A percentile compares a stretch with the other conserved stretches of the same genome.
phyloP scores from a whole-genome alignment of 345 rosid species.

The Populus simonii region DNA sequence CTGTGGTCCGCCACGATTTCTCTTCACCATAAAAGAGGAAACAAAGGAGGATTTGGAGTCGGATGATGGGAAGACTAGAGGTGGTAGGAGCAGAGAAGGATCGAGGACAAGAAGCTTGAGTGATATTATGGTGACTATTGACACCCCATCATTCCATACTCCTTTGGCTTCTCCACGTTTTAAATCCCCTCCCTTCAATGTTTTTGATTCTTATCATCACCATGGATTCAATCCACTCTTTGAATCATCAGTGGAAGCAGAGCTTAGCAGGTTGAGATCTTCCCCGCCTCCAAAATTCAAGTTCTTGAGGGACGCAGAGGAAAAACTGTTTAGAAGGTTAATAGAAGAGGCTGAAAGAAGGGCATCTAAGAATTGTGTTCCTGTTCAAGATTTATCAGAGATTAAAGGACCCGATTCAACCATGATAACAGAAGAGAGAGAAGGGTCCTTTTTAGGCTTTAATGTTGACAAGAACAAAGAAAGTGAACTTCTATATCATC shows the following conservation, averaged over 20 bases:
- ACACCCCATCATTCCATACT: slow-evolving; percentile 54
- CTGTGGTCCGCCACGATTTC: slow-evolving; percentile 77
- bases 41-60: slow-evolving; percentile 94
- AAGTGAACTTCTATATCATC: slow-evolving; percentile 33
- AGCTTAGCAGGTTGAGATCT: slow-evolving; percentile 45
- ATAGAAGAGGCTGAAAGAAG: slow-evolving; percentile 52
- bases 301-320: slow-evolving; percentile 96
- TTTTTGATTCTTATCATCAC: slow-evolving; percentile 42
- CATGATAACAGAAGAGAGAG: slow-evolving; percentile 3
- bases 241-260: slow-evolving; percentile 57
- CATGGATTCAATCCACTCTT: slow-evolving; percentile 83
- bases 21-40: slow-evolving; percentile 95
- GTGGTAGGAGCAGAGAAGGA: slow-evolving; percentile 46
- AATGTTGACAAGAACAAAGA: slow-evolving; percentile 41
- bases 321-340: slow-evolving; percentile 61
- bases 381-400: slow-evolving; percentile 24
- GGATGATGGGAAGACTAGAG: slow-evolving; percentile 68
- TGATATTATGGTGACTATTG: slow-evolving; percentile 47
- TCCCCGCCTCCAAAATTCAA: slow-evolving; percentile 95
- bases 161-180: slow-evolving; percentile 67
- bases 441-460: slow-evolving; percentile 62
- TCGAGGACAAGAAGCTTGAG: slow-evolving; percentile 80
- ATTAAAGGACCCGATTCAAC: slow-evolving; percentile 18
- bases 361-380: slow-evolving; percentile 19
- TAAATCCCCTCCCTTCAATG: slow-evolving; percentile 40